Percentiles rank a stretch among this genome's conserved stretches.
These are phyloP conservation scores for Aspergillus leporis DNA, from an alignment of 495 filamentous ascomycete genomes.

Conservation along the genomic window DNA sequence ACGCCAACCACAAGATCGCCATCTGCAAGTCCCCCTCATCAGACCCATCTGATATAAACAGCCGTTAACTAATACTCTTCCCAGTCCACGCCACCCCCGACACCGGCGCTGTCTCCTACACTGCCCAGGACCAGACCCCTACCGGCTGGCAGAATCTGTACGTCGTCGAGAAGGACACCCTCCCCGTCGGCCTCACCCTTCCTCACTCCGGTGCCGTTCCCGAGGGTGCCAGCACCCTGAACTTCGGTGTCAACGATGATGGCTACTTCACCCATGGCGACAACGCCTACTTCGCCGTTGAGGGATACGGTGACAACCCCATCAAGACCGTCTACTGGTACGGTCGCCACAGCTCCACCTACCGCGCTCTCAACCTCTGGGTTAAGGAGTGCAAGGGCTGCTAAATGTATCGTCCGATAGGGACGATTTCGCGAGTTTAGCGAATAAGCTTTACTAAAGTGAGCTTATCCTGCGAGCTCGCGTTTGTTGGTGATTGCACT, in stretches of 20 bases:
- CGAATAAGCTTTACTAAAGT: no score
- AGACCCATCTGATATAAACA: background rate
- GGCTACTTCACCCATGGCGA: background rate
- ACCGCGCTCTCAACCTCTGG: background rate
- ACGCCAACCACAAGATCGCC: background rate
- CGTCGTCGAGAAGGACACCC: slow-evolving; percentile 2
- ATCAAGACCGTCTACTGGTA: slow-evolving; percentile 6
- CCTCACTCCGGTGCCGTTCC: slow-evolving; percentile 3
- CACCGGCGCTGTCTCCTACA: slow-evolving; percentile 2
- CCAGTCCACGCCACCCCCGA: slow-evolving; percentile 1
- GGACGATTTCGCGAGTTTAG: no score
- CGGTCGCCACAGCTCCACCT: slow-evolving; percentile 7
- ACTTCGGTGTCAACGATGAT: background rate
- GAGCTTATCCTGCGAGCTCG: no score
- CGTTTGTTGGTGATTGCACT: no score
- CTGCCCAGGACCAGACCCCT: background rate
- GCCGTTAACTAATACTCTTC: background rate
- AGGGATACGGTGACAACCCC: slow-evolving; percentile 7
- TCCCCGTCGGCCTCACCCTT: background rate
- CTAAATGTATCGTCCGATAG: background rate
- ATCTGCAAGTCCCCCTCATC: background rate
- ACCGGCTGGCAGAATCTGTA: slow-evolving; percentile 1
- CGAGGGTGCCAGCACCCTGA: background rate
- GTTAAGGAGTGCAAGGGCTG: slow-evolving; percentile 7
- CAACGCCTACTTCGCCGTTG: slow-evolving; percentile 4